phyloP scores from a whole-genome alignment of 148 eudicot genomes.

The Fagopyrum tataricum region DNA sequence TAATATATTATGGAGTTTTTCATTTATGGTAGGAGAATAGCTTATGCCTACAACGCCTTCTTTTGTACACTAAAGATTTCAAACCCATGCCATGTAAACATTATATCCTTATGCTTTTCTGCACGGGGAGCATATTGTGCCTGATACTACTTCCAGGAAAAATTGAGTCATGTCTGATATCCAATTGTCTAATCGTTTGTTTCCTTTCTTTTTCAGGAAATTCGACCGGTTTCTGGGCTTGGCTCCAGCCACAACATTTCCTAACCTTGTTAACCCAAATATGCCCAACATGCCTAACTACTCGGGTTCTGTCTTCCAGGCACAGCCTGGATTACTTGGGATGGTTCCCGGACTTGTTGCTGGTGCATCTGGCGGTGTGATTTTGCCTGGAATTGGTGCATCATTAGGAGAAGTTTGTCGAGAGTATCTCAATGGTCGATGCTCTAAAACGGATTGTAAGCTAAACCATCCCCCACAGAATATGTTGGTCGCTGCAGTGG shows the following conservation, averaged over 20 bases:
- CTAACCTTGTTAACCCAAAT: slow-evolving; percentile 79
- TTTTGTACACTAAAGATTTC: not conserved
- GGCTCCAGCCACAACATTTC: slow-evolving; percentile 56
- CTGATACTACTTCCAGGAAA: not conserved
- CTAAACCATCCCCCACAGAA: slow-evolving; percentile 87
- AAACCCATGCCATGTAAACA: not conserved
- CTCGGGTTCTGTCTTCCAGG: slow-evolving; percentile 95
- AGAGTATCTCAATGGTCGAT: slow-evolving; percentile 78
- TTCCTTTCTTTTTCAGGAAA: slow-evolving; percentile 41
- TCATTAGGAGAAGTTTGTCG: slow-evolving; percentile 87
- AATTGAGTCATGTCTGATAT: not conserved
- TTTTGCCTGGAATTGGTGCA: slow-evolving; percentile 91
- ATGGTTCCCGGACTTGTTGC: slow-evolving; percentile 83
- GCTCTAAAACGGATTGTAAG: slow-evolving; percentile 75
- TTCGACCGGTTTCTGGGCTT: slow-evolving; percentile 73
- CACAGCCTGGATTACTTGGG: slow-evolving; percentile 85
- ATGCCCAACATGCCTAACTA: slow-evolving; percentile 99
- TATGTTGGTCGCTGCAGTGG: slow-evolving; percentile 72
- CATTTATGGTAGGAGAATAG: not conserved
- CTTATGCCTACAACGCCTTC: not conserved
- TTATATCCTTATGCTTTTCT: not conserved
- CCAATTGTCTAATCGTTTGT: not conserved
- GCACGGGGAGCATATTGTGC: not conserved
- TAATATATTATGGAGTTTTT: not conserved
- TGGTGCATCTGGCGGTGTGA: slow-evolving; percentile 86